These are phyloP conservation scores for Zasmidium citrigriseum DNA, from an alignment of 2,329 filamentous ascomycete species.

Conservation along the genomic window DNA sequence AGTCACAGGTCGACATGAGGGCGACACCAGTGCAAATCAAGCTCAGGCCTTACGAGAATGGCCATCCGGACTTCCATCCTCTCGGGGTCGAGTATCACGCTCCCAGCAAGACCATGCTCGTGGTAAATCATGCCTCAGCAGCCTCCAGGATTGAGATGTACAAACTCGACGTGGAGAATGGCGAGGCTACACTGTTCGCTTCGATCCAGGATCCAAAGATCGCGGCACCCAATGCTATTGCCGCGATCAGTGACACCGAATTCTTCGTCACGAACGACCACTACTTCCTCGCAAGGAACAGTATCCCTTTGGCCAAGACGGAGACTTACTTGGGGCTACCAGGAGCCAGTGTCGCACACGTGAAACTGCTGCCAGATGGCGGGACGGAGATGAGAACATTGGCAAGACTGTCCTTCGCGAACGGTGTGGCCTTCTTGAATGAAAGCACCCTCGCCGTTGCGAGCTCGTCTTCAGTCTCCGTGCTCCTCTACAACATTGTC, in stretches of 20 bases:
- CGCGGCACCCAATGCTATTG: slow-evolving; percentile 42
- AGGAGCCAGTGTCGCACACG: slow-evolving; percentile 39
- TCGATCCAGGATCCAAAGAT: slow-evolving; percentile 34
- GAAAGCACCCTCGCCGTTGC: slow-evolving; percentile 40
- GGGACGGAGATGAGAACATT: slow-evolving; percentile 23
- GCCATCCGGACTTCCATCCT: slow-evolving; percentile 41
- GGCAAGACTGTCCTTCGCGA: slow-evolving; percentile 42
- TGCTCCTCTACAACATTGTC: slow-evolving; percentile 38
- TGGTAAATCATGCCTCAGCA: slow-evolving; percentile 42
- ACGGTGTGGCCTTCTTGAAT: slow-evolving; percentile 43
- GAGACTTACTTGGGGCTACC: slow-evolving; percentile 43
- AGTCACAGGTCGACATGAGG: slow-evolving; percentile 20
- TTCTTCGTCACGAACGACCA: slow-evolving; percentile 48
- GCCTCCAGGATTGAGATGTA: slow-evolving; percentile 41
- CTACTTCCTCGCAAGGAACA: slow-evolving; percentile 33
- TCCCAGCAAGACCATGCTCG: slow-evolving; percentile 38
- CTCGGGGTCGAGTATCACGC: slow-evolving; percentile 43
- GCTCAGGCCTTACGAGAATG: slow-evolving; percentile 28
- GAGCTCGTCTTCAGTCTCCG: slow-evolving; percentile 35
- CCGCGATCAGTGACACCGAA: slow-evolving; percentile 34
- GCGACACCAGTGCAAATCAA: slow-evolving; percentile 29
- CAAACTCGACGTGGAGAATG: slow-evolving; percentile 27
- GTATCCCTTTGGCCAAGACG: slow-evolving; percentile 33
- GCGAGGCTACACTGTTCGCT: slow-evolving; percentile 31
- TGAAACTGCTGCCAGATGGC: slow-evolving; percentile 27